Evolutionary conservation across 108 stramenopile genomes (phyloP).

Genomic region (Nitzschia palea): DNA sequence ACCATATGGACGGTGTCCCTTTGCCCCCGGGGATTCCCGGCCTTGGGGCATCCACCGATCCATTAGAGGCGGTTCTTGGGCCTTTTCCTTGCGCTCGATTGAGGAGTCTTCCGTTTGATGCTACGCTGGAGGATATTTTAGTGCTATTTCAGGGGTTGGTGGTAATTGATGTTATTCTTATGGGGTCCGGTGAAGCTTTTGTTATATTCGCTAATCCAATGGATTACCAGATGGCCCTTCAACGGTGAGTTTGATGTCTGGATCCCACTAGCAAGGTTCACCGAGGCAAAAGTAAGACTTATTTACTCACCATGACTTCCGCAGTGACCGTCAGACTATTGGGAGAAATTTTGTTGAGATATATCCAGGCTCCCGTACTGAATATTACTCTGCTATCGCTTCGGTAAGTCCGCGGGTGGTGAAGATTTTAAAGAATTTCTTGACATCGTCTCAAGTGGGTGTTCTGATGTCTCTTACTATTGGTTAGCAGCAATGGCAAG

Average conservation of each 20-base stretch:
- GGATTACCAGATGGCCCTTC: constrained; percentile 94
- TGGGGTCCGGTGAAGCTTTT: constrained; percentile 81
- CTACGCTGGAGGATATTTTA: constrained; percentile 89
- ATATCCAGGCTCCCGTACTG: constrained; percentile 80
- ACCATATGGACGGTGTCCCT: constrained; percentile 52
- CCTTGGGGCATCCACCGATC: constrained; percentile 72
- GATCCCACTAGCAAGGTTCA: too few relatives aligned
- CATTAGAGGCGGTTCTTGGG: constrained; percentile 83
- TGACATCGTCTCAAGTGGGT: neutral
- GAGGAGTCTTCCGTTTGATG: constrained; percentile 89
- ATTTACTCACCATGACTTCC: too few relatives aligned
- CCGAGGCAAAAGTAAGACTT: too few relatives aligned
- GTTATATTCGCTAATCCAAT: constrained; percentile 92
- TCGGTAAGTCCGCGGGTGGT: constrained; percentile 53
- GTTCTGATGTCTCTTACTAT: neutral
- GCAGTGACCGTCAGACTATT: constrained; percentile 81
- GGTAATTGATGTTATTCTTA: constrained; percentile 88
- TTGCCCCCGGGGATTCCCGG: constrained; percentile 68
- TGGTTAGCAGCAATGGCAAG: constrained; percentile 64
- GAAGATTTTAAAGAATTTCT: too few relatives aligned
- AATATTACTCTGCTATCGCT: constrained; percentile 90
- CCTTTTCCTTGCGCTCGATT: constrained; percentile 92
- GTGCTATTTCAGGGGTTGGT: constrained; percentile 93
- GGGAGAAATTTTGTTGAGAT: constrained; percentile 88
- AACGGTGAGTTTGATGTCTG: constrained; percentile 83